Base-by-base conservation (phyloP, 345 rosid species). In the Citrus australasica region DNA sequence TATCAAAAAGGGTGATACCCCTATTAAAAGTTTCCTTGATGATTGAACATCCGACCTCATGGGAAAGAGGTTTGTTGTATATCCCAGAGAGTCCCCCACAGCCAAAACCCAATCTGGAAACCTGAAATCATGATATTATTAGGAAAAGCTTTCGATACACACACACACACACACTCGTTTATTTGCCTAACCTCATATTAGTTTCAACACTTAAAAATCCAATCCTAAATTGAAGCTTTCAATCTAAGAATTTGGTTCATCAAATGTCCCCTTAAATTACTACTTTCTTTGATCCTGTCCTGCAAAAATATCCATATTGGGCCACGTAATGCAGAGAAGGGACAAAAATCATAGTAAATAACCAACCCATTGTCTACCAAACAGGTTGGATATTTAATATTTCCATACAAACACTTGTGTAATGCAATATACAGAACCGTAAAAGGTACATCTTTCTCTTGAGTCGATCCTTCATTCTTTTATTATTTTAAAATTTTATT, bases 1-100 rank as follows among this genome's bases (percentile, higher is more conserved):
- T 84, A 68, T 86, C 89, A 7, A 88, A 86, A 79, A 86, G 83
- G 59, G 90, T 86, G 80, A 90, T 76, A n/a, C 89, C 90, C 51
- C 51, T 81, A n/a, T 25, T 4, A 37, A 83, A 90, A n/a, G 84
- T 89, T 60, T 80, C 80, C 67, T 80, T 84, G 64, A 85, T 63
- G 51, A 86, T 19, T 3, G 83, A 73, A 80, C 85, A 82, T 63
- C 89, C 90, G 30, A 65, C 90, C 82, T 87, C 89, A 76, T 82
- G 89, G 28, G 89, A 62, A 9, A 88, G 83, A 69, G 89, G 88
- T 35, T 83, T 82, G 76, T 88, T 84, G 4, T 37, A 51, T 0
- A 82, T 6, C 5, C 91, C 86, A 7, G 89, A 84, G 60, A 90
- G 88, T 14, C 91, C 87, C 3, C 7, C 88, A n/a, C 93, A 88